A percentile compares a stretch with the other conserved stretches of the same genome.
Conservation (phyloP, 768 basidiomycete genomes). For the Hebeloma cylindrosporum region DNA sequence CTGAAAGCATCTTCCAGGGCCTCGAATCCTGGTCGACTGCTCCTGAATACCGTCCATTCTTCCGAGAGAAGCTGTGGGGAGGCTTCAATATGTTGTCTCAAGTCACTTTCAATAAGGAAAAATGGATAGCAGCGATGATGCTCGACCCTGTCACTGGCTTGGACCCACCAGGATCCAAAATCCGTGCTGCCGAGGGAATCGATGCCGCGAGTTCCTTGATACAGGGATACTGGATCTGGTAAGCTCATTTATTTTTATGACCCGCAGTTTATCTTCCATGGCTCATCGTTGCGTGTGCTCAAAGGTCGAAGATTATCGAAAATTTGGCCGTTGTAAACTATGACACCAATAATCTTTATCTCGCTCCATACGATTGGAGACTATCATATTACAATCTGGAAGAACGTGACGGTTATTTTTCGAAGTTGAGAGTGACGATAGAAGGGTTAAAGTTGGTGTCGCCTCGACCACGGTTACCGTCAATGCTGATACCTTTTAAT, state of each 20-base stretch:
- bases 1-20: constrained; percentile 42
- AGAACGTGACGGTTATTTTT: constrained; percentile 88
- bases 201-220: constrained; percentile 86
- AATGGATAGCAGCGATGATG: constrained; percentile 89
- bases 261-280: not conserved
- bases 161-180: constrained; percentile 81
- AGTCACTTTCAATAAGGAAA: constrained; percentile 78
- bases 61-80: constrained; percentile 86
- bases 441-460: constrained; percentile 69
- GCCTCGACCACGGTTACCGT: not conserved
- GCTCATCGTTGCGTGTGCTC: not conserved
- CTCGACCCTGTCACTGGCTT: constrained; percentile 91
- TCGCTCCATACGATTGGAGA: constrained; percentile 92
- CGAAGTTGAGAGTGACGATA: constrained; percentile 74
- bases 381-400: constrained; percentile 89
- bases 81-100: constrained; percentile 84
- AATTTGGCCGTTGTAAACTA: constrained; percentile 93
- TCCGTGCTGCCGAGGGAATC: constrained; percentile 90
- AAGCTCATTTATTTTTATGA: constrained; percentile 9
- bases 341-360: constrained; percentile 83
- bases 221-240: constrained; percentile 96
- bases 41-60: constrained; percentile 82
- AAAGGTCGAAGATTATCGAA: constrained; percentile 88
- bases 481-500: not conserved
- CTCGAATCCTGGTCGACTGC: constrained; percentile 94